phyloP scores from a whole-genome alignment of 23 red algal species.

The Gracilaria vermiculophylla region DNA sequence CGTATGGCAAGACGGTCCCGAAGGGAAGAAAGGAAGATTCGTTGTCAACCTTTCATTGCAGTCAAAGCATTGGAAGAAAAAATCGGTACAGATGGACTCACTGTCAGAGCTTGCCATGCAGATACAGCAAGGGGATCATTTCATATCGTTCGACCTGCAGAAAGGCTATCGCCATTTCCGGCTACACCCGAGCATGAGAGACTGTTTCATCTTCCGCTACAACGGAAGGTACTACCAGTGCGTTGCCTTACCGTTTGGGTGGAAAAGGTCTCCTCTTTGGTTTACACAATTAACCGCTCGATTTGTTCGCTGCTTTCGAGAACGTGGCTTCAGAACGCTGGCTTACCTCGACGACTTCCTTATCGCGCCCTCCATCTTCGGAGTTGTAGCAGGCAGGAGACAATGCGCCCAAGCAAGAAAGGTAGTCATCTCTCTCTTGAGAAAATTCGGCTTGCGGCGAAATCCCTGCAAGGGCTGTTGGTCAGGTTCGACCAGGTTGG shows the following conservation, averaged over 20 bases:
- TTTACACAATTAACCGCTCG: not conserved
- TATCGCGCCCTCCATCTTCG: not conserved
- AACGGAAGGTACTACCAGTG: not conserved
- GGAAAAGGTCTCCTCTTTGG: not conserved
- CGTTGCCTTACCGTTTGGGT: not conserved
- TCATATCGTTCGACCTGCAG: conserved; percentile 9
- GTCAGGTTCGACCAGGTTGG: not conserved
- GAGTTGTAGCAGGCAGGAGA: not conserved
- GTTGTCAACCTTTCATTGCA: conserved; percentile 13
- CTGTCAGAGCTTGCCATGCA: not conserved
- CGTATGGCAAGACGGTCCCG: conserved; percentile 9
- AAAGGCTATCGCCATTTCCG: not conserved
- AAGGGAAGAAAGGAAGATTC: not conserved
- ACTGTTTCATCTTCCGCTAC: not conserved
- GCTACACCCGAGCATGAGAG: not conserved
- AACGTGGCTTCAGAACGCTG: not conserved
- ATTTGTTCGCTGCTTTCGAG: not conserved
- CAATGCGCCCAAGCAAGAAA: not conserved
- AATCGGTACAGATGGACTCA: not conserved
- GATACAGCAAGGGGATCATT: not conserved
- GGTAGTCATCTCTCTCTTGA: not conserved
- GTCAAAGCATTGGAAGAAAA: not conserved
- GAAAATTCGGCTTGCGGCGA: not conserved
- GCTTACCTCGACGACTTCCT: conserved; percentile 17
- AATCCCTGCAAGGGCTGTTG: not conserved